A percentile compares a stretch with the other conserved stretches of the same genome.
Conservation (phyloP, 2,329 filamentous ascomycete species). For the Neonectria magnoliae region DNA sequence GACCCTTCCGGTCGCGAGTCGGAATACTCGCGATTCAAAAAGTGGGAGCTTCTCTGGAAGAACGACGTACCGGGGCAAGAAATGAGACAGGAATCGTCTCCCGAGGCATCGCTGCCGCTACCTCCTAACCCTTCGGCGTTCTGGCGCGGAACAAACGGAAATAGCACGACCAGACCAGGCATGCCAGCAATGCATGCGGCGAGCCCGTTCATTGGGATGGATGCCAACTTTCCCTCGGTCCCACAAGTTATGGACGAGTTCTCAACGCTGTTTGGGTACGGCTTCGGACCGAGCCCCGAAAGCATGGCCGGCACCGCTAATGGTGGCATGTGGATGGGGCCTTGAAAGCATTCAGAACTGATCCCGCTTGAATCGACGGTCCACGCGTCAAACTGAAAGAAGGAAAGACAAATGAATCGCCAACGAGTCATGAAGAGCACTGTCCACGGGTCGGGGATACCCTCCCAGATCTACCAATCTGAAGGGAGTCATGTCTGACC, state of each 20-base stretch:
- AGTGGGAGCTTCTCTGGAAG: constrained; percentile 61
- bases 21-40: constrained; percentile 62
- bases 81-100: constrained; percentile 37
- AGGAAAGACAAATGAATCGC: constrained; percentile 4
- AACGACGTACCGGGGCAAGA: constrained; percentile 47
- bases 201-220: constrained; percentile 50
- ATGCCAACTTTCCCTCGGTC: constrained; percentile 50
- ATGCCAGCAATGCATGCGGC: constrained; percentile 43
- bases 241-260: constrained; percentile 53
- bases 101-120: constrained; percentile 36
- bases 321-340: constrained; percentile 43
- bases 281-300: constrained; percentile 45
- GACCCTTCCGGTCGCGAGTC: constrained; percentile 53
- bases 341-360: constrained; percentile 27
- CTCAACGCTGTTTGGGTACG: constrained; percentile 46
- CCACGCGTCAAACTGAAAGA: constrained; percentile 12
- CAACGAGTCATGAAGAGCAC: not conserved
- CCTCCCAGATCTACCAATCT: constrained; percentile 1
- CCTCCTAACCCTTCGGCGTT: constrained; percentile 38
- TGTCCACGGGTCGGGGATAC: not conserved
- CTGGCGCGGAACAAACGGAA: constrained; percentile 35
- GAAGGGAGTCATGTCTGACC: not conserved
- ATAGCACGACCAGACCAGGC: constrained; percentile 30
- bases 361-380: constrained; percentile 1
- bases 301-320: constrained; percentile 39